Conservation (phyloP, 768 basidiomycete species). For the Leucocoprinus sp. region DNA sequence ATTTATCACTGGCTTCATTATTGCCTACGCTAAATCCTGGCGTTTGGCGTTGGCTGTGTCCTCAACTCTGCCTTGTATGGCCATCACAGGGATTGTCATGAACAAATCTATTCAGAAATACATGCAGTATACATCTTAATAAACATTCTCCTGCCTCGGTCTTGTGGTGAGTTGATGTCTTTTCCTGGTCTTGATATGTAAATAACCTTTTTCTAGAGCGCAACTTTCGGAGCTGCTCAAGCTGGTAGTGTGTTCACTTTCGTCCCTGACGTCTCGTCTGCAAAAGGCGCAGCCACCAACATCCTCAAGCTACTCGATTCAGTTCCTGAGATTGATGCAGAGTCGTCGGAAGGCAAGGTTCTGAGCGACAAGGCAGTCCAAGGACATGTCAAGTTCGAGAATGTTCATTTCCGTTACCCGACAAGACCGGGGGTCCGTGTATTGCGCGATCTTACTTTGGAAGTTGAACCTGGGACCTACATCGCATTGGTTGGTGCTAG, state of each 20-base stretch:
- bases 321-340: conserved; percentile 52
- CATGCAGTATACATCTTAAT: conserved; percentile 41
- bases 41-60: conserved; percentile 67
- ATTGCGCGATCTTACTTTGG: conserved; percentile 55
- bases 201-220: conserved; percentile 19
- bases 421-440: conserved; percentile 69
- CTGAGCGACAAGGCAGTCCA: conserved; percentile 19
- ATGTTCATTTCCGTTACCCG: conserved; percentile 75
- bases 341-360: conserved; percentile 32
- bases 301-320: conserved; percentile 64
- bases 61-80: conserved; percentile 69
- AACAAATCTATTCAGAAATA: conserved; percentile 45
- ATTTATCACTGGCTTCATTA: conserved; percentile 67
- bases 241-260: conserved; percentile 69
- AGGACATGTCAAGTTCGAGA: conserved; percentile 29
- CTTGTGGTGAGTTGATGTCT: conserved; percentile 44
- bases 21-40: conserved; percentile 56
- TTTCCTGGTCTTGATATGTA: not conserved
- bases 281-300: conserved; percentile 56
- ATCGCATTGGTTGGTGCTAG: conserved; percentile 66
- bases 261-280: conserved; percentile 75
- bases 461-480: conserved; percentile 58
- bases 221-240: conserved; percentile 60
- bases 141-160: conserved; percentile 17
- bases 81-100: conserved; percentile 55